Evolutionary conservation across 805 yeast species (phyloP).

Genomic region (Kregervanrija delftensis): DNA sequence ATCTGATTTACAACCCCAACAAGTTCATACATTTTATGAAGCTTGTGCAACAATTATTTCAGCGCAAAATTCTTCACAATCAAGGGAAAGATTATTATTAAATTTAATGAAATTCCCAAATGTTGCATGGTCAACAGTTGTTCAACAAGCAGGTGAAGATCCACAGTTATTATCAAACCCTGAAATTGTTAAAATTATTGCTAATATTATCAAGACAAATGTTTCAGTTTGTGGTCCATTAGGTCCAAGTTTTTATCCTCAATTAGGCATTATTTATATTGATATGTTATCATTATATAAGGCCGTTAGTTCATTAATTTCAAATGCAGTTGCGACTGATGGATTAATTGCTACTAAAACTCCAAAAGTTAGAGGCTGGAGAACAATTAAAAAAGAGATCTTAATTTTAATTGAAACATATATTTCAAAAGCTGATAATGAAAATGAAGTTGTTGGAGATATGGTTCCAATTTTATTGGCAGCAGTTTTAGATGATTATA

Average conservation of each 20-base stretch:
- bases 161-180: constrained; percentile 68
- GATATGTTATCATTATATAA: constrained; percentile 86
- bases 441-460: constrained; percentile 76
- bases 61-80: constrained; percentile 68
- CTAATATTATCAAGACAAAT: constrained; percentile 90
- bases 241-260: constrained; percentile 87
- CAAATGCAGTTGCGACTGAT: constrained; percentile 68
- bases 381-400: constrained; percentile 94
- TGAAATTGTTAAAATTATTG: constrained; percentile 86
- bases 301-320: constrained; percentile 83
- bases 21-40: constrained; percentile 94
- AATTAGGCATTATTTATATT: constrained; percentile 76
- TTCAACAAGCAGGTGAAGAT: constrained; percentile 76
- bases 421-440: constrained; percentile 77
- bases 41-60: constrained; percentile 93
- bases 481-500: constrained; percentile 86
- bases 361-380: constrained; percentile 88
- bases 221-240: constrained; percentile 92
- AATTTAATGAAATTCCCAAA: constrained; percentile 90
- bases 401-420: constrained; percentile 84
- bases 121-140: constrained; percentile 88
- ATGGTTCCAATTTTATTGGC: constrained; percentile 76
- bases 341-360: constrained; percentile 91
- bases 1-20: constrained; percentile 92
- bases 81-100: constrained; percentile 62